A percentile compares a stretch with the other conserved stretches of the same genome.
phyloP scores from a whole-genome alignment of 768 basidiomycete genomes.

The Russula griseocarnosa region DNA sequence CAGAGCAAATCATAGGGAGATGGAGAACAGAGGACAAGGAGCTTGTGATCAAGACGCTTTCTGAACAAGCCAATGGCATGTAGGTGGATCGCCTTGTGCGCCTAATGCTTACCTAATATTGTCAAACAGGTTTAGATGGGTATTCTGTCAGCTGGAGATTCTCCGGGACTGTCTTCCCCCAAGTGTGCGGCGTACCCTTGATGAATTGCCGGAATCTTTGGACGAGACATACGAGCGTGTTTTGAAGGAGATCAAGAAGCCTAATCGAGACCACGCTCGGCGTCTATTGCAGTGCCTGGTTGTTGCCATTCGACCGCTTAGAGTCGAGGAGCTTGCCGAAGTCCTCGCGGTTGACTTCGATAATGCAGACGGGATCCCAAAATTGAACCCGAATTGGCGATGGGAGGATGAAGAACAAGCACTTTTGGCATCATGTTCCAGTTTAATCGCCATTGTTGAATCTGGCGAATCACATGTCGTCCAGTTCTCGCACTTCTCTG shows the following conservation, averaged over 20 bases:
- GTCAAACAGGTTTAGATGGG: neutral
- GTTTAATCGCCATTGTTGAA: neutral
- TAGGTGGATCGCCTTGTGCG: neutral
- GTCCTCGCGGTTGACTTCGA: neutral
- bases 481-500: neutral
- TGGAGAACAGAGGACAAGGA: neutral
- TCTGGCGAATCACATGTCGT: neutral
- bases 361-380: neutral
- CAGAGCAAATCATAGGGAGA: neutral
- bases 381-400: neutral
- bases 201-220: neutral
- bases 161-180: constrained; percentile 5
- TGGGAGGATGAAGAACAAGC: neutral
- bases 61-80: neutral
- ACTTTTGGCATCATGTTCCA: neutral
- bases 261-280: neutral
- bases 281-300: neutral
- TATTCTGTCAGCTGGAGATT: neutral
- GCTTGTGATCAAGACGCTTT: neutral
- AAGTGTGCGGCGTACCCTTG: neutral
- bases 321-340: neutral
- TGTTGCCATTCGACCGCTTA: neutral
- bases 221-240: constrained; percentile 1
- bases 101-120: neutral
- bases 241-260: neutral